These are phyloP conservation scores for Malassezia globosa DNA, from an alignment of 1,284 basidiomycete species.

Conservation along the genomic window DNA sequence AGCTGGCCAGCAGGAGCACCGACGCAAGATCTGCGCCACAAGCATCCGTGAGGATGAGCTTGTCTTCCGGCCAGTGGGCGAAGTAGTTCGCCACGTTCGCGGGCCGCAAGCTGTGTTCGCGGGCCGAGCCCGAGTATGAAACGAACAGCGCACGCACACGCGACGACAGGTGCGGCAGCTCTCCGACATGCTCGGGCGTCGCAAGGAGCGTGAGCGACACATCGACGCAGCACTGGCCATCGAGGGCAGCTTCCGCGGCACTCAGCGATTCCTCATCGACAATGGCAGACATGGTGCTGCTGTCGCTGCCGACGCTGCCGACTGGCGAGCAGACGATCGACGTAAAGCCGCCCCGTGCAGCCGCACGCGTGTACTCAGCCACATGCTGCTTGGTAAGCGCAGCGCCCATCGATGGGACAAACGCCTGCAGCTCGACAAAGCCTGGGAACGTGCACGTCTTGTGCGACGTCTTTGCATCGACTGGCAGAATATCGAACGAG, in stretches of 20 bases:
- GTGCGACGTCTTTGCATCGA: constrained; percentile 88
- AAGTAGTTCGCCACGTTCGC: constrained; percentile 70
- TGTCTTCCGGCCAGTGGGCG: constrained; percentile 77
- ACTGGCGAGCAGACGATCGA: constrained; percentile 31
- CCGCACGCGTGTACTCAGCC: constrained; percentile 14
- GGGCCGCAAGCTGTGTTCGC: constrained; percentile 27
- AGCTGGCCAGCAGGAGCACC: constrained; percentile 77
- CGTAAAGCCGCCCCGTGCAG: constrained; percentile 34
- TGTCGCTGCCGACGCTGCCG: constrained; percentile 16
- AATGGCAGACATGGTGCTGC: constrained; percentile 8
- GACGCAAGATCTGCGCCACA: constrained; percentile 85
- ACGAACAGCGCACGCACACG: constrained; percentile 37
- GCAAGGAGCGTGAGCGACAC: constrained; percentile 38
- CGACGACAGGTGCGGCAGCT: constrained; percentile 28
- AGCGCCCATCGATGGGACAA: constrained; percentile 63
- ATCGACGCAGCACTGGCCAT: constrained; percentile 35
- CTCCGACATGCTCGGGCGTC: constrained; percentile 25
- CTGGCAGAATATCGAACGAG: constrained; percentile 67
- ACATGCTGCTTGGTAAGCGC: constrained; percentile 36
- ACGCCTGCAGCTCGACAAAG: constrained; percentile 75
- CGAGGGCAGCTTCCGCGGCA: constrained; percentile 36
- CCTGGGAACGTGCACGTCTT: constrained; percentile 83
- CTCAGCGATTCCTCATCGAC: constrained; percentile 28
- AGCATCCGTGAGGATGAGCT: constrained; percentile 86
- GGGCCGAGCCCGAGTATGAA: constrained; percentile 31